Conservation (phyloP, 2,329 filamentous ascomycete genomes). For the Xylariomycetidae sp. region DNA sequence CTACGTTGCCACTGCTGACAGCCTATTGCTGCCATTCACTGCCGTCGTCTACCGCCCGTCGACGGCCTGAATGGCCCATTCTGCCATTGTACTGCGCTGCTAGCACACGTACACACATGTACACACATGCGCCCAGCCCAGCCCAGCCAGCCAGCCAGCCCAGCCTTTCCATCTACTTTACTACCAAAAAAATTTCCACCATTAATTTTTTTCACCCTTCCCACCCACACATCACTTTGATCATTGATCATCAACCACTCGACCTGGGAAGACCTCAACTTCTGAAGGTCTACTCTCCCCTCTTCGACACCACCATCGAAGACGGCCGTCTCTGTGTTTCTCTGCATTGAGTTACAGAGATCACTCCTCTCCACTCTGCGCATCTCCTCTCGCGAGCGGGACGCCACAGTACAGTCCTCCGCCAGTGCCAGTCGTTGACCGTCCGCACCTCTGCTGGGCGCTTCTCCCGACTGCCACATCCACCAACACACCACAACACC, state of each 20-base stretch:
- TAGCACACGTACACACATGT: no score
- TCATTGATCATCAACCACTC: constrained; percentile 21
- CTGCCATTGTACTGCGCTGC: not conserved
- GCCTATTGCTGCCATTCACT: no score
- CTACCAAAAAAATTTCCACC: constrained; percentile 24
- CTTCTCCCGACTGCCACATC: no score
- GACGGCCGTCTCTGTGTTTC: constrained; percentile 19
- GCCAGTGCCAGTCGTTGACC: no score
- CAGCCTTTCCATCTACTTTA: constrained; percentile 19
- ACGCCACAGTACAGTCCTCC: no score
- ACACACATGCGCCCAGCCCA: no score
- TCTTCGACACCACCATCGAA: constrained; percentile 17
- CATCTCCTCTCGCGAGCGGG: no score
- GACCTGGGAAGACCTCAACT: constrained; percentile 18
- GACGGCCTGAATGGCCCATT: not conserved
- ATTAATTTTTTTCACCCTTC: constrained; percentile 20
- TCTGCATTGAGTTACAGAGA: constrained; percentile 25
- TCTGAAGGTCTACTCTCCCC: constrained; percentile 20
- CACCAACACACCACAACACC: no score
- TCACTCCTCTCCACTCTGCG: constrained; percentile 8
- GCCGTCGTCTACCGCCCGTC: no score
- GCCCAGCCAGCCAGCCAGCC: constrained; percentile 11
- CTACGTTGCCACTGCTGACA: no score
- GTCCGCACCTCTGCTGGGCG: no score
- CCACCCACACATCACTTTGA: constrained; percentile 19